A percentile compares a stretch with the other conserved stretches of the same genome.
These are phyloP conservation scores for Clitopilus passeckerianus DNA, from an alignment of 768 basidiomycete species.

Conservation along the genomic window DNA sequence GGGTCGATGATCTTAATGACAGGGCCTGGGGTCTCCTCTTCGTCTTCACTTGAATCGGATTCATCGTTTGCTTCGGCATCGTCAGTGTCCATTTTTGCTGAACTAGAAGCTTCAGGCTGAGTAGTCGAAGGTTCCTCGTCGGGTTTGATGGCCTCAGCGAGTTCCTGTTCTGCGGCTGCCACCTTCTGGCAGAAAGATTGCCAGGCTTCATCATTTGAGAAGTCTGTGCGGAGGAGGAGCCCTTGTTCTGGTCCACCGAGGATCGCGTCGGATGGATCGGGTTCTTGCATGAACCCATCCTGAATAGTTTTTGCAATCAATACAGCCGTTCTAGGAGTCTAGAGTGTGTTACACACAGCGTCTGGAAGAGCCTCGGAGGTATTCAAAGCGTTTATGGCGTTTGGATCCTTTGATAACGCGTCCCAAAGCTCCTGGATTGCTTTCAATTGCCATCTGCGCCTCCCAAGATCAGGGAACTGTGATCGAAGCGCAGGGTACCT, in stretches of 20 bases:
- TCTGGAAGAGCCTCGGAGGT: background rate
- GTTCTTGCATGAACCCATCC: slow-evolving; percentile 29
- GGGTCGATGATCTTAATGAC: slow-evolving; percentile 50
- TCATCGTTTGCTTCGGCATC: slow-evolving; percentile 30
- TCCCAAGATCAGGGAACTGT: slow-evolving; percentile 45
- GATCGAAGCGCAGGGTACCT: slow-evolving; percentile 40
- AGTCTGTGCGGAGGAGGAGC: slow-evolving; percentile 71
- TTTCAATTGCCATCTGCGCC: slow-evolving; percentile 51
- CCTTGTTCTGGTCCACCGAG: slow-evolving; percentile 48
- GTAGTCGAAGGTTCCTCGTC: slow-evolving; percentile 17
- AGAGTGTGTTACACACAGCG: background rate
- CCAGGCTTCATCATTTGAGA: slow-evolving; percentile 66
- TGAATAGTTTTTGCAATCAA: background rate
- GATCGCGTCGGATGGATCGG: slow-evolving; percentile 50
- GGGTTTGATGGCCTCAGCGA: slow-evolving; percentile 22
- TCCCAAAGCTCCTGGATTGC: slow-evolving; percentile 48
- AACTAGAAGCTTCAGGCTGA: slow-evolving; percentile 15
- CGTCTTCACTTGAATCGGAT: slow-evolving; percentile 22
- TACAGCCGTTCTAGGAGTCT: background rate
- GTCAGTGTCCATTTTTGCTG: slow-evolving; percentile 19
- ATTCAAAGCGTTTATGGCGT: background rate
- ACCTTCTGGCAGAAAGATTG: slow-evolving; percentile 44
- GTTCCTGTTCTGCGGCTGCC: slow-evolving; percentile 52
- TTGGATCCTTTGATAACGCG: slow-evolving; percentile 13
- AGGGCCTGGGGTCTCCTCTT: slow-evolving; percentile 24